Percentiles rank a stretch among this genome's conserved stretches.
Evolutionary conservation across 345 rosid genomes (phyloP).

Genomic region (Eucalyptus fibrosa): DNA sequence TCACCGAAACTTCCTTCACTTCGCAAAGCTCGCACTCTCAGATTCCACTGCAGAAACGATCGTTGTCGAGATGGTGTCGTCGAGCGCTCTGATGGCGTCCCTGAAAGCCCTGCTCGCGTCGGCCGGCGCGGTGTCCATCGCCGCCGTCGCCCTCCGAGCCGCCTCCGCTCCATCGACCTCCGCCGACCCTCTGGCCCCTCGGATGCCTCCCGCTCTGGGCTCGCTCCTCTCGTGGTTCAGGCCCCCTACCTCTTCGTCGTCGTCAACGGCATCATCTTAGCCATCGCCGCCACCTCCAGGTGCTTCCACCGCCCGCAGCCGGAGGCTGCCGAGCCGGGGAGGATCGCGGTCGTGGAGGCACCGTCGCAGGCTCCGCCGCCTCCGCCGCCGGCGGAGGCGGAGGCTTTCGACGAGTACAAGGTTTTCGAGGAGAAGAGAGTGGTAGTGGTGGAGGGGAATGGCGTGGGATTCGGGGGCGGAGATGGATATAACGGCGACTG

Average conservation of each 20-base stretch:
- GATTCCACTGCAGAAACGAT: neutral
- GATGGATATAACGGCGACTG: neutral
- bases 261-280: slow-evolving; percentile 41
- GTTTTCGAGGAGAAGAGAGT: neutral
- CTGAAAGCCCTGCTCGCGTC: slow-evolving; percentile 19
- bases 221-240: slow-evolving; percentile 29
- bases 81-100: neutral
- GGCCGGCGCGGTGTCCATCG: slow-evolving; percentile 6
- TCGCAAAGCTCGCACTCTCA: neutral
- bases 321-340: neutral
- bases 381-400: neutral
- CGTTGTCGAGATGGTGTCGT: neutral
- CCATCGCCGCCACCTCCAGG: slow-evolving; percentile 38
- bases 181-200: slow-evolving; percentile 6
- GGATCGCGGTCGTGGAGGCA: neutral
- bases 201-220: no score
- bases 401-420: neutral
- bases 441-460: neutral
- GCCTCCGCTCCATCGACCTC: slow-evolving; percentile 11
- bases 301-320: neutral
- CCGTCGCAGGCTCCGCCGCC: neutral
- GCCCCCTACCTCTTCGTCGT: slow-evolving; percentile 49
- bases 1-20: neutral
- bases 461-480: neutral
- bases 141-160: slow-evolving; percentile 12